Base-by-base conservation (phyloP, 257 asterid genomes). In the Capsicum pubescens region DNA sequence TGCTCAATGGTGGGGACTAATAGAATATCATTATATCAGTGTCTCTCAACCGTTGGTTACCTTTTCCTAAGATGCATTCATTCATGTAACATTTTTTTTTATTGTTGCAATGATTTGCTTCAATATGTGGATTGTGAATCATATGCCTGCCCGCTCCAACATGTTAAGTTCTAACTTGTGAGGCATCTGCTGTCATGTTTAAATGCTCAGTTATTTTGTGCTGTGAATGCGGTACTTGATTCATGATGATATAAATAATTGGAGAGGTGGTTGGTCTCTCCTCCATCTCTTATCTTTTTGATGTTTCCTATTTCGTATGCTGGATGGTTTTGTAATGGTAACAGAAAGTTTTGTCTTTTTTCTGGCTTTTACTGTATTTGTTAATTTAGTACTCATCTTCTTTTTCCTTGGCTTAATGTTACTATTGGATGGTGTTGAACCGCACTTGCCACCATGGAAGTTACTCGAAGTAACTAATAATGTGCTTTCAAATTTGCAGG, bases 401-500 rank as follows among this genome's bases (percentile, higher is more conserved):
- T 52, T 76, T 76, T 14, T 32, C 15, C 50, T 54, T 54, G 32
- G 15, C 48, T 54, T 52, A 52, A 8, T 57, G 19, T 54, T 52
- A 57, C 81, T 26, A 39, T 77, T 64, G 54, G 26, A 26, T 77
- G 64, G 64, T 21, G 50, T 5, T 9, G 61, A 17, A 15, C 77
- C 1, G 32, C 12, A 1, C 32, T 69, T 54, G 64, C 64, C 61
- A 17, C 81, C 61, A 26, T 77, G 32, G 26, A 32, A 77, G 82
- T 48, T 14, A 54, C 64, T 77, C 7, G 21, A 76, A 77, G 64
- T 76, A 54, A 77, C 17, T 77, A 26, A 77, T 77, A 54, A 15
- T 63, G 54, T 77, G 48, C 16, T 82, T 83, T 80, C 82, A 77
- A 19, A 72, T 89, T 87, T 90, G 79, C 92, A 97, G 99, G 99